Evolutionary conservation across 2,329 filamentous ascomycete species (phyloP), one percentile per base, ranked within the genome.

Genomic region (Colletotrichum eremochloae): DNA sequence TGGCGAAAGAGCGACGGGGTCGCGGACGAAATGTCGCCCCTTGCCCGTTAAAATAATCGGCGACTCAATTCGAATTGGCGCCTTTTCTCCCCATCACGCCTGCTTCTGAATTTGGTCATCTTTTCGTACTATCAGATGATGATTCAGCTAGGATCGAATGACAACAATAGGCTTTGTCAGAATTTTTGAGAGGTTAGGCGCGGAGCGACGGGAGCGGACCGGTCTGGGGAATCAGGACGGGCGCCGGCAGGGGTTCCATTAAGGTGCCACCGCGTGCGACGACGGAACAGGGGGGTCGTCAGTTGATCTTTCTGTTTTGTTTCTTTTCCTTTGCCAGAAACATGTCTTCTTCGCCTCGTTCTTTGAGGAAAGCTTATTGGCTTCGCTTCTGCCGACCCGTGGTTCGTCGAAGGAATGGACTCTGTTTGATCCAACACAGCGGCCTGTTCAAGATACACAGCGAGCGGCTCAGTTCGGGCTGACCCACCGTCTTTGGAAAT

Each of bases 131-230:
- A 24, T 24, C 24, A 24, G 24, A 24, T 24, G 24, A 24, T 24
- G 24, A 24, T 24, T 24, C 24, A 24, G 24, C 24, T 24, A 24
- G 24, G 24, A 72, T 24, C 65, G 53, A 61, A 72, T 58, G 58
- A 68, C 58, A 18, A 63, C 33, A 42, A 71, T 52, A 58, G 44
- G 15, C 7, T 50, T n/a, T 61, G 31, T 11, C n/a, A 14, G 64
- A 5, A 46, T n/a, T 48, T 33, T 36, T 61, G 40, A 42, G n/a
- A 48, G n/a, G 38, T 33, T 40, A 57, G 53, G 46, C 65, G 65
- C 69, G 60, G 69, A 69, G 53, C 33, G 33, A 15, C 69, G 65
- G 69, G 65, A 72, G 60, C 66, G 66, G 66, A 64, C 69, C 69
- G 69, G 44, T 44, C 52, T 69, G 65, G 66, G 65, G 69, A 72